These are phyloP conservation scores for Eimeria praecox DNA, from an alignment of 169 alveolate genomes.

Conservation along the genomic window DNA sequence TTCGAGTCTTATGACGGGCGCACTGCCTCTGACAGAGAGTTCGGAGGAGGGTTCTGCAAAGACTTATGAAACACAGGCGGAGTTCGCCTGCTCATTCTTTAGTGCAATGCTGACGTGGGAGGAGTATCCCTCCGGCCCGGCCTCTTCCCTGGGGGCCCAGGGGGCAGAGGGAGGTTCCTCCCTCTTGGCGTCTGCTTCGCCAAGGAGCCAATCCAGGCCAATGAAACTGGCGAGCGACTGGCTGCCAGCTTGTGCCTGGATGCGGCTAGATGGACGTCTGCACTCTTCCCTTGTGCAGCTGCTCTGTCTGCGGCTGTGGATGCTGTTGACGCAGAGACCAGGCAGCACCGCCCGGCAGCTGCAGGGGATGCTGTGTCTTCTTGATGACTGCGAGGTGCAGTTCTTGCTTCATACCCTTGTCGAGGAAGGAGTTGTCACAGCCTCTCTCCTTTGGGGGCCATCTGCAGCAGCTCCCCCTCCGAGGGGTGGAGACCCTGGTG, in stretches of 20 bases:
- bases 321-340: constrained; percentile 50
- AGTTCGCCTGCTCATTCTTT: not conserved
- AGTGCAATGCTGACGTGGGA: constrained; percentile 45
- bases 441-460: constrained; percentile 65
- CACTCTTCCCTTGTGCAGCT: constrained; percentile 71
- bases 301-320: constrained; percentile 57
- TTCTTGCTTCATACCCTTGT: constrained; percentile 30
- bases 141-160: not conserved
- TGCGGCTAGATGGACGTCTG: constrained; percentile 80
- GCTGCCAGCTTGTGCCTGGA: constrained; percentile 67
- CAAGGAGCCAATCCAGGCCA: not conserved
- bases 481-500: not conserved
- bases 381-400: constrained; percentile 71
- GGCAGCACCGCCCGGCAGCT: constrained; percentile 79
- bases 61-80: not conserved
- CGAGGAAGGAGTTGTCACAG: constrained; percentile 54
- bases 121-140: not conserved
- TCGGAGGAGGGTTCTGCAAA: not conserved
- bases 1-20: not conserved
- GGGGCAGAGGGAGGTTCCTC: not conserved
- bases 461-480: not conserved
- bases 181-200: not conserved
- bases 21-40: not conserved
- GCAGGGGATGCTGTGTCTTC: constrained; percentile 64
- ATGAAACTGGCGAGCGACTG: not conserved